Evolutionary conservation across 805 yeast species (phyloP).

Genomic region (Sungouiella blattae): DNA sequence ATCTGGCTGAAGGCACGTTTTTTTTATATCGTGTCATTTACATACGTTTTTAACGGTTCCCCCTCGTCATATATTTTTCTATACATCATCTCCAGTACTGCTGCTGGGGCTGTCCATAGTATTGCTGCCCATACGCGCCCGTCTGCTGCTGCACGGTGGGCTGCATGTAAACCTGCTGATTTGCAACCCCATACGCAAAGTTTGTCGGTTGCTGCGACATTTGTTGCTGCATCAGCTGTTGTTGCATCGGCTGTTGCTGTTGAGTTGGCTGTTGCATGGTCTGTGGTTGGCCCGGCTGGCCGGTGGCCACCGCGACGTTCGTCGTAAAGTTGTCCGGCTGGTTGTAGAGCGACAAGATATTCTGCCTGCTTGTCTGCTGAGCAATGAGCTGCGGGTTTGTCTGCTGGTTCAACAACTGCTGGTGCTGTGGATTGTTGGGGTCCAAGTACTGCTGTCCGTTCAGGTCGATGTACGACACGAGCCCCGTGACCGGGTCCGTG

Average conservation of each 20-base stretch:
- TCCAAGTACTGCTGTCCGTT: conserved; percentile 53
- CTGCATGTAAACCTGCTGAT: conserved; percentile 1
- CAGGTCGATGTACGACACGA: conserved; percentile 61
- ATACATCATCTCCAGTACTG: conserved; percentile 6
- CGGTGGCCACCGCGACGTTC: conserved; percentile 48
- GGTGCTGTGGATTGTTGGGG: conserved; percentile 23
- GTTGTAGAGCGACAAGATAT: conserved; percentile 29
- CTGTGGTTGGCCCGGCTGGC: conserved; percentile 11
- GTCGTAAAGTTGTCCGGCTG: conserved; percentile 41
- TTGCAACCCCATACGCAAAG: conserved; percentile 1
- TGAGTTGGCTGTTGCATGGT: conserved; percentile 9
- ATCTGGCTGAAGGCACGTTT: conserved; percentile 28
- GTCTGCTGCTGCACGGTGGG: conserved; percentile 3
- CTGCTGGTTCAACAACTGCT: conserved; percentile 33
- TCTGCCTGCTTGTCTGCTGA: conserved; percentile 37
- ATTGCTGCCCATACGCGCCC: conserved; percentile 10
- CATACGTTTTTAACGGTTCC: background rate
- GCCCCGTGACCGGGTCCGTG: conserved; percentile 69
- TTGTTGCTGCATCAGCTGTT: background rate
- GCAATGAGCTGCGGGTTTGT: conserved; percentile 23
- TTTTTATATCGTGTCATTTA: conserved; percentile 5
- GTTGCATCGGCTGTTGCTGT: conserved; percentile 16
- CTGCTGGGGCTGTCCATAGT: conserved; percentile 8
- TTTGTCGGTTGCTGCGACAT: conserved; percentile 2
- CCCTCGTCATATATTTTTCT: background rate